phyloP scores from a whole-genome alignment of 768 basidiomycete genomes.

The Pholiota microspora region DNA sequence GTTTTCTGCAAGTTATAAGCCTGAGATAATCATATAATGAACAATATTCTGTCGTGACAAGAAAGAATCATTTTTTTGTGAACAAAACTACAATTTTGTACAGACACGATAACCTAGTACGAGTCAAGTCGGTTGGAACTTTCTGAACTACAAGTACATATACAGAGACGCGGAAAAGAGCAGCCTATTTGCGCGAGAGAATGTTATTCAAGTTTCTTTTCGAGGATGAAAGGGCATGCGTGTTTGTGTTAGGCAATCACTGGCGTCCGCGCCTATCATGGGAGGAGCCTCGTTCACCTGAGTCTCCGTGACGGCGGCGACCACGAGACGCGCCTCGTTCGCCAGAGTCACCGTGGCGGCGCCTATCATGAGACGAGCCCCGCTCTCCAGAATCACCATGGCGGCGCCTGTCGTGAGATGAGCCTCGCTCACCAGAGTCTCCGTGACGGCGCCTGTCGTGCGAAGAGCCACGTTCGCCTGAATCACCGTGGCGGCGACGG shows the following conservation, averaged over 20 bases:
- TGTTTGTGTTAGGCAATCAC: background rate
- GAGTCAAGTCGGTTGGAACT: background rate
- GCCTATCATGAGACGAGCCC: background rate
- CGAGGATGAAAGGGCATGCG: constrained; percentile 2
- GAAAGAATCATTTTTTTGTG: too few species aligned
- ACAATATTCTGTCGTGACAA: too few species aligned
- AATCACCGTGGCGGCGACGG: constrained; percentile 13
- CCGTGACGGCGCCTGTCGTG: background rate
- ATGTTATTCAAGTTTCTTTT: background rate
- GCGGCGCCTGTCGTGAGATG: constrained; percentile 1
- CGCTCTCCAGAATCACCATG: constrained; percentile 7
- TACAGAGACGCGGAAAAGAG: background rate
- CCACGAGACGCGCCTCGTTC: constrained; percentile 2
- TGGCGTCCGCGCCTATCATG: constrained; percentile 13
- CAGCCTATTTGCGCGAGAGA: background rate
- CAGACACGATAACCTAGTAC: background rate
- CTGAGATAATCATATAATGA: too few species aligned
- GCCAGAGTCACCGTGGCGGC: constrained; percentile 6
- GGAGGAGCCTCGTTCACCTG: constrained; percentile 3
- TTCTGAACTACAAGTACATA: background rate
- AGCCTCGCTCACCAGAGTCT: background rate
- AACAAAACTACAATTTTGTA: background rate
- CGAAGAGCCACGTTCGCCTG: constrained; percentile 6
- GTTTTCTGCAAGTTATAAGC: too few species aligned
- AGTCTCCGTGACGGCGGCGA: constrained; percentile 9